Conservation (phyloP, 306 rosid genomes). For the Medicago lupulina region DNA sequence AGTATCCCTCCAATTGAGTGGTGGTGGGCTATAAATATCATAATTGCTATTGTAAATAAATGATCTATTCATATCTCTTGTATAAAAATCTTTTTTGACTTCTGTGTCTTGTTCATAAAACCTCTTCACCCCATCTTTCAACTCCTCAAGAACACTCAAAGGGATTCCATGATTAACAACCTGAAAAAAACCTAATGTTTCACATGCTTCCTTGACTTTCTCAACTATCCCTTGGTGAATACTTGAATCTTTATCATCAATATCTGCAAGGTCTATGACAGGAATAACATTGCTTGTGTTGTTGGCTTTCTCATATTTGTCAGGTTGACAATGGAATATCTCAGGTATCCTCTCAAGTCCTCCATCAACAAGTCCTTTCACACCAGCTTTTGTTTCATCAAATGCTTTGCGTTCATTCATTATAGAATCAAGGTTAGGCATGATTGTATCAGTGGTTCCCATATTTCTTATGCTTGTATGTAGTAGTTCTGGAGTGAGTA, state of each 20-base stretch:
- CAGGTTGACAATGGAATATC: conserved; percentile 46
- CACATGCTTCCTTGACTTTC: conserved; percentile 29
- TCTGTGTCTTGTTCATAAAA: conserved; percentile 38
- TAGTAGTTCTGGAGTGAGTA: not conserved
- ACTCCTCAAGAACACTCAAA: conserved; percentile 47
- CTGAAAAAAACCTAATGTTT: conserved; percentile 52
- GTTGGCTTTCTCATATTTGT: conserved; percentile 30
- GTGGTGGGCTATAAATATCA: conserved; percentile 45
- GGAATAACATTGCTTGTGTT: conserved; percentile 44
- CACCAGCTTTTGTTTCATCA: conserved; percentile 50
- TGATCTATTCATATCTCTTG: conserved; percentile 21
- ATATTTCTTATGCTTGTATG: too few relatives aligned
- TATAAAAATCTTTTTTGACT: conserved; percentile 19
- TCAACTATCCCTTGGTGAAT: conserved; percentile 31
- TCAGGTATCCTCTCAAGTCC: conserved; percentile 55
- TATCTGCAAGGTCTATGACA: conserved; percentile 46
- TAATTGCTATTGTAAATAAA: conserved; percentile 45
- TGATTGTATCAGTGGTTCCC: not conserved
- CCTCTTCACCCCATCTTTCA: conserved; percentile 40
- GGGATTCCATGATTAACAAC: conserved; percentile 47
- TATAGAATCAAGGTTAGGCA: not conserved
- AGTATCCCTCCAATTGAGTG: conserved; percentile 48
- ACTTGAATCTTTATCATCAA: not conserved
- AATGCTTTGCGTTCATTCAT: conserved; percentile 46
- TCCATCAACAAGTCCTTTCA: conserved; percentile 61